Evolutionary conservation across 2,329 filamentous ascomycete species (phyloP).

Genomic region (Claviceps capensis): DNA sequence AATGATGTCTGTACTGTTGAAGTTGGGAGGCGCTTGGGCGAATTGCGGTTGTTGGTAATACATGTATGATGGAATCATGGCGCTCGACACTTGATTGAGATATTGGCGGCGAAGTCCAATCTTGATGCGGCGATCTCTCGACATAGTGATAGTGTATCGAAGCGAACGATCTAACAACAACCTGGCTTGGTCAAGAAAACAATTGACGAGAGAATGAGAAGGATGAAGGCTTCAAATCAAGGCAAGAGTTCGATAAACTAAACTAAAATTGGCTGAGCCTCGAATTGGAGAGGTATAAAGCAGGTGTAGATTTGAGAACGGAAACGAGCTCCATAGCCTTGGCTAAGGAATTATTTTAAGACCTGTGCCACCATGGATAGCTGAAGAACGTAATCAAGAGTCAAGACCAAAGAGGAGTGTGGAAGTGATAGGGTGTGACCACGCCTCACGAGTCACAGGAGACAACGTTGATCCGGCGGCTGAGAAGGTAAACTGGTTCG

Average conservation of each 20-base stretch:
- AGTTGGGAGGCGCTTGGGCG: constrained; percentile 24
- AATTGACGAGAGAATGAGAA: neutral
- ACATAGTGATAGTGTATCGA: constrained; percentile 23
- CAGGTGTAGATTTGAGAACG: constrained; percentile 9
- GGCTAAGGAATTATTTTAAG: neutral
- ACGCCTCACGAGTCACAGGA: constrained; percentile 24
- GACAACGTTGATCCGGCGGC: too few relatives aligned
- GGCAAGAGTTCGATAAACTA: constrained; percentile 1
- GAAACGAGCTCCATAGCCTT: neutral
- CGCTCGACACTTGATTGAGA: constrained; percentile 23
- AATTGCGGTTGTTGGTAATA: constrained; percentile 28
- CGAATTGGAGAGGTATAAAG: constrained; percentile 8
- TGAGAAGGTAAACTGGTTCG: too few relatives aligned
- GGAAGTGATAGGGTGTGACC: constrained; percentile 36
- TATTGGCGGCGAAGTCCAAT: constrained; percentile 21
- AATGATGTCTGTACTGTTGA: constrained; percentile 21
- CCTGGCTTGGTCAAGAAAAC: neutral
- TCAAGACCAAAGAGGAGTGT: constrained; percentile 6
- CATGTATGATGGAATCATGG: constrained; percentile 28
- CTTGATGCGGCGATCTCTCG: constrained; percentile 29
- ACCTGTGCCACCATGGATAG: constrained; percentile 1
- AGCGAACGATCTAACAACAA: neutral
- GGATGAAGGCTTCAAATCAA: neutral
- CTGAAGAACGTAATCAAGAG: constrained; percentile 7
- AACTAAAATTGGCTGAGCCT: constrained; percentile 13